Percentiles rank a stretch among this genome's conserved stretches.
Conservation (phyloP, 306 rosid species). For the Fragaria vesca region DNA sequence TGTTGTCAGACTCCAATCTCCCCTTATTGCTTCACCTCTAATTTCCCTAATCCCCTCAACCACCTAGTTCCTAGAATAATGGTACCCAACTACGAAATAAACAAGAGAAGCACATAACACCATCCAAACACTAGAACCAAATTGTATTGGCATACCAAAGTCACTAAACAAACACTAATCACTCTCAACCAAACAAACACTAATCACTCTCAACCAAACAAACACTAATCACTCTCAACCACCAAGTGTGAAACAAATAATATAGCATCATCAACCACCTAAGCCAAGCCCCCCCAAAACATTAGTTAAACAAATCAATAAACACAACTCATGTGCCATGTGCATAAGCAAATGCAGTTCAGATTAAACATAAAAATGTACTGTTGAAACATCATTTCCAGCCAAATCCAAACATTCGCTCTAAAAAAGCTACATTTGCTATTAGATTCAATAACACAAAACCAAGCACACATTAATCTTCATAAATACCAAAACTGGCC, state of each 20-base stretch:
- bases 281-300: background rate
- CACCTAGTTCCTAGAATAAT: background rate
- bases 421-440: background rate
- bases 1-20: background rate
- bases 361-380: background rate
- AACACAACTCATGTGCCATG: too few relatives aligned
- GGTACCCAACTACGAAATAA: background rate
- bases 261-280: background rate
- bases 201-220: too few relatives aligned
- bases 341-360: background rate
- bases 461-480: background rate
- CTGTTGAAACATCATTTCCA: background rate
- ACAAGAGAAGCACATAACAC: background rate
- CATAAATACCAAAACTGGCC: constrained; percentile 35
- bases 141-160: background rate
- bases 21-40: background rate
- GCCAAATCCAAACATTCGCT: background rate
- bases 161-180: too few relatives aligned
- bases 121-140: background rate
- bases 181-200: too few relatives aligned
- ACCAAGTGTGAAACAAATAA: background rate
- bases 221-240: background rate
- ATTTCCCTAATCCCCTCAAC: background rate
- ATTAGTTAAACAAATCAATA: background rate
- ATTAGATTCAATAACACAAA: background rate